Evolutionary conservation across 202 grass and related monocot genomes (phyloP).

Genomic region (Sporobolus alterniflorus): DNA sequence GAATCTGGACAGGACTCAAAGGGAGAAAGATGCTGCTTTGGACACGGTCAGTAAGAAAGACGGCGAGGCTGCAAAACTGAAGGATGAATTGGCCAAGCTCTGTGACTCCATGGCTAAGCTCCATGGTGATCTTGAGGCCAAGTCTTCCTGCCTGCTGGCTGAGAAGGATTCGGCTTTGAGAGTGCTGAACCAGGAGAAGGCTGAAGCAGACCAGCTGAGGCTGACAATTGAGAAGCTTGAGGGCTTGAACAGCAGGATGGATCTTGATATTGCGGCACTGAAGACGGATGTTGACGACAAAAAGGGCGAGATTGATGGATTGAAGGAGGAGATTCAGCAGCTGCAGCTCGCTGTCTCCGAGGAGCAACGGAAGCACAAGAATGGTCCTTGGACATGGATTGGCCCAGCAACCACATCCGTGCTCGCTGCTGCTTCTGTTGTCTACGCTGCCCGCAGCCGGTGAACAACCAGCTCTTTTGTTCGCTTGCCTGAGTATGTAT

Average conservation of each 20-base stretch:
- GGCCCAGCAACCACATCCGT: constrained; percentile 55
- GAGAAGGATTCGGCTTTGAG: background rate
- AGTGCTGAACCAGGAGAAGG: constrained; percentile 8
- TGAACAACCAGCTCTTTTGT: constrained; percentile 42
- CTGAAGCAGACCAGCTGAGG: constrained; percentile 15
- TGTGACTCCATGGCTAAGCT: background rate
- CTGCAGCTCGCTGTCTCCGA: constrained; percentile 52
- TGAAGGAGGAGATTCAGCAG: constrained; percentile 46
- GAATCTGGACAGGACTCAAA: background rate
- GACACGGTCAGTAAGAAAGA: background rate
- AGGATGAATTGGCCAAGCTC: constrained; percentile 25
- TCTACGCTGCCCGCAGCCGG: constrained; percentile 55
- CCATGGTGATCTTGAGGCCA: no score
- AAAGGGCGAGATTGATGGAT: constrained; percentile 1
- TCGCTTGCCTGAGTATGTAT: constrained; percentile 6
- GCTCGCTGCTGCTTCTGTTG: constrained; percentile 70
- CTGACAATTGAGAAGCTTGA: constrained; percentile 37
- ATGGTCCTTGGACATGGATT: constrained; percentile 65
- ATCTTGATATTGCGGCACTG: constrained; percentile 31
- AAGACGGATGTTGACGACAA: constrained; percentile 32
- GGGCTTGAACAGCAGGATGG: constrained; percentile 7
- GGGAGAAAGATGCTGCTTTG: constrained; percentile 34
- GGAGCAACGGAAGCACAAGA: constrained; percentile 48
- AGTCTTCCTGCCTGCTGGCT: background rate
- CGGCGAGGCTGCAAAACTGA: constrained; percentile 9